Evolutionary conservation across 2,329 filamentous ascomycete species (phyloP).

Genomic region (Emmonsia crescens): DNA sequence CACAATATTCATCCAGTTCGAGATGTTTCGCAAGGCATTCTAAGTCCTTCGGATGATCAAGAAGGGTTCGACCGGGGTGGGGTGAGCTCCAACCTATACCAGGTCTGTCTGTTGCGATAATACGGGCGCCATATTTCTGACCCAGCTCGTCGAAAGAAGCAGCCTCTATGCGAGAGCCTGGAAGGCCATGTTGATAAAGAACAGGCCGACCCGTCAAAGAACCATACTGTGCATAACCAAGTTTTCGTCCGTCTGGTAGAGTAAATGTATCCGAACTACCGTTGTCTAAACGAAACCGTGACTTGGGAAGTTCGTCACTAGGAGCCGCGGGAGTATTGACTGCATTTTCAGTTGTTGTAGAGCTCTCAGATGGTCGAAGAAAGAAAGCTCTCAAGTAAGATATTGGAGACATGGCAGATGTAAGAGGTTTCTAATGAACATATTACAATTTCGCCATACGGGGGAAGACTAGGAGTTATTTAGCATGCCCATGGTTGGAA

Average conservation of each 20-base stretch:
- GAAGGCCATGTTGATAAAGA: conserved; percentile 36
- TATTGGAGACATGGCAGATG: neutral
- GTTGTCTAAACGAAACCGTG: conserved; percentile 14
- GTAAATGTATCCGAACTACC: conserved; percentile 20
- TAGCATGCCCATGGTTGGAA: no score
- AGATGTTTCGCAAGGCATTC: conserved; percentile 32
- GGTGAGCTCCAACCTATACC: conserved; percentile 34
- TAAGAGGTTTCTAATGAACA: neutral
- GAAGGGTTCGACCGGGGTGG: conserved; percentile 27
- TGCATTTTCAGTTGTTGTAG: neutral
- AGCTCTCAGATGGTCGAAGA: neutral
- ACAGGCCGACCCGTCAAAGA: conserved; percentile 21
- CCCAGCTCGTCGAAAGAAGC: conserved; percentile 25
- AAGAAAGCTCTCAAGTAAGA: neutral
- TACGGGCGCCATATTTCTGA: conserved; percentile 25
- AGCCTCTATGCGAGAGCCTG: conserved; percentile 34
- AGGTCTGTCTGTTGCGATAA: conserved; percentile 35
- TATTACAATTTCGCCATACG: no score
- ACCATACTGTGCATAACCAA: conserved; percentile 35
- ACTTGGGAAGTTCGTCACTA: neutral
- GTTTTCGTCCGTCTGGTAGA: conserved; percentile 26
- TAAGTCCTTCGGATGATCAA: conserved; percentile 36
- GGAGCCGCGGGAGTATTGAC: neutral
- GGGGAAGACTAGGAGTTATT: no score
- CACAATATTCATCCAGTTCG: conserved; percentile 29